Evolutionary conservation across 2,329 filamentous ascomycete species (phyloP), one percentile per base, ranked within the genome.

Genomic region (Dothistroma septosporum): DNA sequence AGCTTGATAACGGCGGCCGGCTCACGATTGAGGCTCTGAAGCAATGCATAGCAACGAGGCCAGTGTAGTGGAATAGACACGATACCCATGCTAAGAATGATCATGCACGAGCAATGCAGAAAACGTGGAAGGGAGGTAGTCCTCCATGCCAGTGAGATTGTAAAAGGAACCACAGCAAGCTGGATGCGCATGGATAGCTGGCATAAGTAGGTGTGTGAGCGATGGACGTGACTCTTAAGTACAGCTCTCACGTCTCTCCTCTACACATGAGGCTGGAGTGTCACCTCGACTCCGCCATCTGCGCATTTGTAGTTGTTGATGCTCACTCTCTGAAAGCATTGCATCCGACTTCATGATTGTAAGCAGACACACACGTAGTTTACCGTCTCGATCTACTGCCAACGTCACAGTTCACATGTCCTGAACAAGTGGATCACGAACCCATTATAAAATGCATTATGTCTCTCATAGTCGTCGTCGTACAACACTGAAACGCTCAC

Each of bases 391-490:
- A 28, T 28, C 24, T 28, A 28, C 6, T 2, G 24, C 24, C 24
- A 28, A 28, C 24, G 24, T 28, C 3, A 28, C 24, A 28, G 6
- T 28, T 28, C 24, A 28, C 24, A 28, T 28, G 24, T 28, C 24
- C 24, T 28, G 24, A 28, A 28, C 6, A 6, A 28, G 2, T 37
- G 7, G 14, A 37, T 37, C 10, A 11, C 10, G 33, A 9, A 37
- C 2, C 41, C 41, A 19, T n/a, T 19, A 9, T 16, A 50, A 31
- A 37, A 52, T 35, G 52, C 53, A 56, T 60, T 60, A 60, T 44
- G 58, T 60, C 33, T 56, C 53, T 60, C 58, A 33, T 60, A 28
- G 21, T 9, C 52, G 44, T 9, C 52, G 44, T 60, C 58, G 53
- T 55, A 52, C 12, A 58, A 22, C 46, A 60, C 47, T 35, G 46